These are phyloP conservation scores for Lipomyces yamanashiensis DNA, from an alignment of 805 yeast genomes.

Conservation along the genomic window DNA sequence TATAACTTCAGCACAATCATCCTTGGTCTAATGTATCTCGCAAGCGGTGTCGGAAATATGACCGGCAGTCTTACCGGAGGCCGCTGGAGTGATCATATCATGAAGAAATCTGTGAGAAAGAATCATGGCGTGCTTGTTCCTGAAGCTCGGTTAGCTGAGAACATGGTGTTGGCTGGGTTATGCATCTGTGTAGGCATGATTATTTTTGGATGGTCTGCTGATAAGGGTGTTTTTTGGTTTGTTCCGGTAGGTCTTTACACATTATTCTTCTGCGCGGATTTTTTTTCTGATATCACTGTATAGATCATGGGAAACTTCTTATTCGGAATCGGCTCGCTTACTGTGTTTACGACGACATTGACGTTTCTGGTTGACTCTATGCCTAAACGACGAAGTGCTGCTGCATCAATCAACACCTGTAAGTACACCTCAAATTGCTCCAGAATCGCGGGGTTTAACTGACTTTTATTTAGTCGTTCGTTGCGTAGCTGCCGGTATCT, in stretches of 20 bases:
- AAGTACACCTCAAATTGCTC: neutral
- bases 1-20: conserved; percentile 69
- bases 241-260: conserved; percentile 56
- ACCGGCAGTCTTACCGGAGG: conserved; percentile 83
- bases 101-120: conserved; percentile 55
- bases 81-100: conserved; percentile 69
- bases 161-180: conserved; percentile 66
- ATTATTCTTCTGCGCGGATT: neutral
- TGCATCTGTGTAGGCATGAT: conserved; percentile 67
- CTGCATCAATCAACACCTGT: conserved; percentile 77
- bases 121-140: conserved; percentile 72
- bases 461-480: conserved; percentile 52
- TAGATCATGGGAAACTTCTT: conserved; percentile 69
- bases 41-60: conserved; percentile 78
- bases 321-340: conserved; percentile 83
- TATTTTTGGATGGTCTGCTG: conserved; percentile 82
- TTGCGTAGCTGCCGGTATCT: conserved; percentile 73
- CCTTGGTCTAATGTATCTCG: conserved; percentile 78
- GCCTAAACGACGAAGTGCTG: conserved; percentile 89
- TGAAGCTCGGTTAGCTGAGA: conserved; percentile 78
- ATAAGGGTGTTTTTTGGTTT: conserved; percentile 70
- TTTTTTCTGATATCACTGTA: neutral
- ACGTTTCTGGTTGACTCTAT: conserved; percentile 82
- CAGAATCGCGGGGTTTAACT: neutral
- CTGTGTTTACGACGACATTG: conserved; percentile 77